These are phyloP conservation scores for Penicillium angulare DNA, from an alignment of 495 filamentous ascomycete genomes.

Conservation along the genomic window DNA sequence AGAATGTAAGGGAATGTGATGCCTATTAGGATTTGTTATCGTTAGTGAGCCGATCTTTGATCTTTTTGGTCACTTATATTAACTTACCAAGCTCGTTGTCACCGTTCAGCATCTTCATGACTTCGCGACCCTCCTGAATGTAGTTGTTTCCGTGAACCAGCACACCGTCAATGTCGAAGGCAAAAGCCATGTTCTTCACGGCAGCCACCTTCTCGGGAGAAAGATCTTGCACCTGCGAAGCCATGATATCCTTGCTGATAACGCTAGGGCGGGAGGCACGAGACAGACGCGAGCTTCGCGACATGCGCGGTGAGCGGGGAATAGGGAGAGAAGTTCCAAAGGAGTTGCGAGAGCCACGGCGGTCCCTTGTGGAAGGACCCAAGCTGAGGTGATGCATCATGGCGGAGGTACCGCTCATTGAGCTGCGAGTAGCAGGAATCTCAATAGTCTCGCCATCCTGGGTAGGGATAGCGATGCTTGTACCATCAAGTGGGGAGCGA, in stretches of 20 bases:
- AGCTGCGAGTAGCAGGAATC: constrained; percentile 67
- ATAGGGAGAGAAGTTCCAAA: constrained; percentile 77
- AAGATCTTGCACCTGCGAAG: constrained; percentile 69
- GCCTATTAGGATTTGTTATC: constrained; percentile 21
- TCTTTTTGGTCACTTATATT: not conserved
- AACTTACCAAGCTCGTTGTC: constrained; percentile 67
- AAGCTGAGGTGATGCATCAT: constrained; percentile 74
- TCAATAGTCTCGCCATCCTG: constrained; percentile 59
- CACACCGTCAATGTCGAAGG: constrained; percentile 92
- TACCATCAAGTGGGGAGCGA: constrained; percentile 28
- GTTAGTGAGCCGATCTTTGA: not conserved
- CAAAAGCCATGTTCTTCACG: constrained; percentile 75
- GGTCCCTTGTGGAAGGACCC: constrained; percentile 62
- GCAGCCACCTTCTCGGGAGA: constrained; percentile 62
- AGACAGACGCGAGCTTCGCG: constrained; percentile 58
- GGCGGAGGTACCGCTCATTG: constrained; percentile 62
- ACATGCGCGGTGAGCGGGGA: constrained; percentile 66
- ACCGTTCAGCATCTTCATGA: constrained; percentile 80
- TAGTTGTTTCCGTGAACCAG: constrained; percentile 75
- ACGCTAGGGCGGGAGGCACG: constrained; percentile 33
- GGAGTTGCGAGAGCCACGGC: constrained; percentile 72
- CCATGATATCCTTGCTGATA: constrained; percentile 64
- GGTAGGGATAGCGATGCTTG: constrained; percentile 45
- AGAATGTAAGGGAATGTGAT: constrained; percentile 89
- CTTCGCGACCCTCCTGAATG: constrained; percentile 77